Base-by-base conservation (phyloP, 495 filamentous ascomycete species). In the Lichina pygmaea region DNA sequence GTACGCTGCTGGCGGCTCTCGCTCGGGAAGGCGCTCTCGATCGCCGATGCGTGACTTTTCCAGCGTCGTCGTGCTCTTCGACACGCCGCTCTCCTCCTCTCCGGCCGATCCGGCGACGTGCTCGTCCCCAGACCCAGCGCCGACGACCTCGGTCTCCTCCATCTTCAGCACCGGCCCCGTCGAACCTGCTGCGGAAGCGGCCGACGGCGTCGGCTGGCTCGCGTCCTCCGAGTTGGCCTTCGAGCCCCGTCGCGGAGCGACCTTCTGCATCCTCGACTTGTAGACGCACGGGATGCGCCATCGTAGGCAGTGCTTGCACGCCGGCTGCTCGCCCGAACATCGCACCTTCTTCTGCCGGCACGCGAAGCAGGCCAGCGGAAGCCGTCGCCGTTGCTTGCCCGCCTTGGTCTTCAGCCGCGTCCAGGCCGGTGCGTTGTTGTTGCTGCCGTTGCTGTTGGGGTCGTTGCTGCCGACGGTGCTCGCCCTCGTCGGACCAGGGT, bases 231-330 rank as follows among this genome's bases (percentile, higher is more conserved):
- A 60, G 86, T 93, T 97, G 12, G 86, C 86, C 89, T 95, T 97
- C 59, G 95, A 97, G 58, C 95, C 89, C 12, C 86, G 93, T 47
- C 89, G 70, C 36, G 89, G 86, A n/a, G 86, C 84, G 3, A 85
- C 86, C 57, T 94, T 95, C 49, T 89, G 67, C 8, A 85, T 84
- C 0, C 86, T 93, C 41, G 92, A 81, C 55, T 95, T 95, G 67
- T 97, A 97, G n/a, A 95, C 84, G 57, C 89, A 97, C 6, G 89
- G 86, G 53, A 92, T 92, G 38, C 89, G 72, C 46, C 84, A 93
- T 44, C 85, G 70, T 47, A 91, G 70, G 58, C 89, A 97, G 63
- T 97, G 89, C 56, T 91, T 93, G 63, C 89, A 97, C 2, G 86
- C 81, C 10, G 89, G 89, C 59, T 93, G 94, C 62, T 95, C 89